Evolutionary conservation across 2,329 filamentous ascomycete genomes (phyloP).

Genomic region (Colletotrichum sp.): DNA sequence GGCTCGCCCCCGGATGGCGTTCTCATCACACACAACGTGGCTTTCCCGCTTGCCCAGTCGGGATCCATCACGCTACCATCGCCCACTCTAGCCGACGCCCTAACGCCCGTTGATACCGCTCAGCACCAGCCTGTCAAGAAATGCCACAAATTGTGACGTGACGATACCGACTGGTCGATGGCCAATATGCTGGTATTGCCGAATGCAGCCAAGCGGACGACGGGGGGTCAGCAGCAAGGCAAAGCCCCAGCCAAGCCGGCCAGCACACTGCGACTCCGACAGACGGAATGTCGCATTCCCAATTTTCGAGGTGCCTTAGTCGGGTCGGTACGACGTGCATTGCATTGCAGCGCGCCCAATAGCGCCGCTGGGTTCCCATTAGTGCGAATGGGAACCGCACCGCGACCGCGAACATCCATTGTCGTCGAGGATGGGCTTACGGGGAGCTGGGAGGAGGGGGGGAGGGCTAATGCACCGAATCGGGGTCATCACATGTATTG

Average conservation of each 20-base stretch:
- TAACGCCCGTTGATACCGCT: not conserved
- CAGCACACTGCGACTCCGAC: not conserved
- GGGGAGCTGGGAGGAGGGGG: not conserved
- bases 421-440: not conserved
- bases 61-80: not conserved
- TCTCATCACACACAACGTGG: not conserved
- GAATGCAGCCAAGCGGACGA: not conserved
- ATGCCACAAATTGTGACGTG: not conserved
- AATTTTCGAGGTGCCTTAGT: not conserved
- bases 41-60: not conserved
- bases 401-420: not conserved
- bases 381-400: not conserved
- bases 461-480: not conserved
- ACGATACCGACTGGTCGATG: not conserved
- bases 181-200: not conserved
- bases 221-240: not conserved
- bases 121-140: not conserved
- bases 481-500: not conserved
- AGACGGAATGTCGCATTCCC: not conserved
- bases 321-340: not conserved
- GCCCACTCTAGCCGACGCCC: not conserved
- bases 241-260: not conserved
- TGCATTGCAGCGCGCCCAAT: not conserved
- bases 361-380: not conserved
- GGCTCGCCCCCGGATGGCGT: not conserved